phyloP scores from a whole-genome alignment of 169 alveolate species.

The Babesia ovis region DNA sequence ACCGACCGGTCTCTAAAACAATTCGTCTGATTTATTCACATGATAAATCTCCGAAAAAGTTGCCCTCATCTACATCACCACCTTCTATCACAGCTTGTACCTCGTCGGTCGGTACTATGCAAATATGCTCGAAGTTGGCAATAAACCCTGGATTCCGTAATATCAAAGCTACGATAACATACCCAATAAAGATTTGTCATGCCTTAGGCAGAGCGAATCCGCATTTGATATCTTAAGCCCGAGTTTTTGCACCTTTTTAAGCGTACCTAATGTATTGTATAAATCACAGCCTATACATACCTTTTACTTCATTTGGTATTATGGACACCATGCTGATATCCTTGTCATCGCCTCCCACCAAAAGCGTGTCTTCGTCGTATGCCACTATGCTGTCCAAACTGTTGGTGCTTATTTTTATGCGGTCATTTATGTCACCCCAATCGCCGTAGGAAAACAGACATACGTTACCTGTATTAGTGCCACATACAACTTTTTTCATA shows the following conservation, averaged over 20 bases:
- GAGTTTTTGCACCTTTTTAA: background rate
- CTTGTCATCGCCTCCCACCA: conserved; percentile 63
- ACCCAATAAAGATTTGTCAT: conserved; percentile 21
- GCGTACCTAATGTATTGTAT: conserved; percentile 12
- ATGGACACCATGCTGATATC: conserved; percentile 23
- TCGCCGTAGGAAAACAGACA: conserved; percentile 56
- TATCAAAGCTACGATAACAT: background rate
- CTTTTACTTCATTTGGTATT: conserved; percentile 40
- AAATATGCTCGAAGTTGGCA: conserved; percentile 41
- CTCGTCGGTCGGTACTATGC: conserved; percentile 35
- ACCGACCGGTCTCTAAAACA: too few species aligned
- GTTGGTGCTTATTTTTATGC: conserved; percentile 29
- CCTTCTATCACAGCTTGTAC: conserved; percentile 1
- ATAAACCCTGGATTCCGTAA: conserved; percentile 28
- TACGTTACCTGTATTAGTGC: conserved; percentile 52
- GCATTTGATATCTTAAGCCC: conserved; percentile 4
- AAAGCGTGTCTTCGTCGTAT: conserved; percentile 29
- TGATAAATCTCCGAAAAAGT: conserved; percentile 39
- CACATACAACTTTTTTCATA: conserved; percentile 54
- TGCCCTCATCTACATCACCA: conserved; percentile 7
- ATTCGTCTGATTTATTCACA: too few species aligned
- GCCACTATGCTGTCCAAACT: conserved; percentile 45
- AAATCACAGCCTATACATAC: conserved; percentile 1
- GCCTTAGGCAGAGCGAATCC: conserved; percentile 42
- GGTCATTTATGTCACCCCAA: conserved; percentile 65